Evolutionary conservation across 2,329 filamentous ascomycete species (phyloP), one percentile per base, ranked within the genome.

Genomic region (Colletotrichum scovillei): DNA sequence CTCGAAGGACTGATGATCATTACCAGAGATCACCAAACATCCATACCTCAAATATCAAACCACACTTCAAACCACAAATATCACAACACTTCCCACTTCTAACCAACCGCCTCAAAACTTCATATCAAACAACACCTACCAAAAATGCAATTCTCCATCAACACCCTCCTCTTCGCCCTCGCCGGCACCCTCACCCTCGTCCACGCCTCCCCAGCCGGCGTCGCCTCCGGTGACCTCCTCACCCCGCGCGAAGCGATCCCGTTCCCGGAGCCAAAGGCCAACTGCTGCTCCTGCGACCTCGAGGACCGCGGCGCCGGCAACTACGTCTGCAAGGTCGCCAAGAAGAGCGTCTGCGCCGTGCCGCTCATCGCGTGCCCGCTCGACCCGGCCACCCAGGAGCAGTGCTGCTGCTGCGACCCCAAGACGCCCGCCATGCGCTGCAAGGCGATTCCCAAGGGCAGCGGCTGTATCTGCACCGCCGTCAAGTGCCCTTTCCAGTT

Each of bases 231-330:
- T n/a, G 72, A 70, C 11, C 14, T 72, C 73, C 9, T 62, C 67
- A 7, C 57, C 55, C 7, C 57, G 49, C 7, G 75, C 72, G 63
- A 79, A 46, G 28, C 22, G 4, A 7, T 57, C 59, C 26, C 64
- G 14, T 5, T 57, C 59, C 26, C 64, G 14, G 22, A 42, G 26
- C 57, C 60, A 28, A 57, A 69, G n/a, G 67, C 63, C 63, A 46
- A 69, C 26, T 78, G 76, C 69, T 79, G 78, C 74, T 79, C 77
- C 75, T 80, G 76, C 74, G 55, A 79, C 64, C 28, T 73, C 11
- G 6, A 32, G 59, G 70, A 58, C 16, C 32, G 42, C 16, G 4
- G 67, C 30, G 6, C 60, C 60, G 42, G 42, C 46, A 63, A 63
- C 38, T 73, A 74, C 14, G 72, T 69, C 28, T 78, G 78, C 75